Evolutionary conservation across 352 stramenopile genomes (phyloP), one percentile per base, ranked within the genome.

Genomic region (Pythium brachiatum): DNA sequence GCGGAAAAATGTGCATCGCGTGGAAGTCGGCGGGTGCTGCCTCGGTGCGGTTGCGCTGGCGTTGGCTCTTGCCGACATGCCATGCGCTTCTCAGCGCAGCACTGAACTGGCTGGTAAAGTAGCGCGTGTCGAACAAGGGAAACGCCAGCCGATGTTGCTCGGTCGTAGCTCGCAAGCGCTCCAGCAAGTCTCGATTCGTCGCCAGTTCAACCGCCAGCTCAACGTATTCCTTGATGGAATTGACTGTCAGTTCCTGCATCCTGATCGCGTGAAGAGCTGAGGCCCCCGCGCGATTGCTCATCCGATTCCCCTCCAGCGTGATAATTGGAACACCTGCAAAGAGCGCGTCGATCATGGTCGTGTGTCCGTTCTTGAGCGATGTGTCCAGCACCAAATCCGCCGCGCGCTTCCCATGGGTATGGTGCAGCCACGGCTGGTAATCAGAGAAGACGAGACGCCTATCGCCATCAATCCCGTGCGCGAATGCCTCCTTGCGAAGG

Each of bases 361-460:
- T 95, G 67, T 95, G 87, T 0, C 85, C 87, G 50, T 94, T 95
- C 66, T 94, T 94, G 12, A 89, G 59, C n/a, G 78, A 60, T 2
- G 88, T 95, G 53, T 96, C 88, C 8, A 96, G 79, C 15, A 90
- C 59, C 7, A 96, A 46, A 32, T 96, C 84, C 1, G 84, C 79
- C 1, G 66, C 71, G 34, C 81, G 81, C 47, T 96, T 96, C 15
- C 65, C 63, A 56, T 84, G 70, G 3, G 82, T 89, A 60, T 96
- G 88, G 21, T 92, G 72, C 23, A 96, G 82, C 86, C 86, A 96
- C 20, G 84, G 77, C 39, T 67, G 65, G 7, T 90, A 57, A 0
- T 75, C 47, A 1, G 78, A 78, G 36, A 89, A 90, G n/a, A 90
- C 58, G 8, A 90, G 63, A 25, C 79, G 73, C n/a, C 48, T 54